Conservation (phyloP, 169 alveolate genomes). For the Miamiensis avidus region DNA sequence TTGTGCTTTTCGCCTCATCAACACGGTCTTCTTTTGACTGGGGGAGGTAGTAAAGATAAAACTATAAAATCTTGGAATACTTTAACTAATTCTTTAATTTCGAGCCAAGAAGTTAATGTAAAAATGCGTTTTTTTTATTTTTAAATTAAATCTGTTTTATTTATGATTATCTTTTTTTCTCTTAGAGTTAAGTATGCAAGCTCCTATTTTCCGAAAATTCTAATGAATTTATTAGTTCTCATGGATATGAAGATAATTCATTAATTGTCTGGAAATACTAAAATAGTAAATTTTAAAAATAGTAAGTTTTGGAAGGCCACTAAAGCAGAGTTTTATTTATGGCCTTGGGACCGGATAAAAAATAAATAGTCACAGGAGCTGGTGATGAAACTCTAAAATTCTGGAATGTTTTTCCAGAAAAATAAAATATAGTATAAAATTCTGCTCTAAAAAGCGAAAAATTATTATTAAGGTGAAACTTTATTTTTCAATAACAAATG, state of each 20-base stretch:
- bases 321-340: conserved; percentile 92
- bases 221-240: conserved; percentile 92
- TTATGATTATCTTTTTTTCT: too few species aligned
- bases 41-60: conserved; percentile 98
- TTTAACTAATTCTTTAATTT: conserved; percentile 71
- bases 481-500: too few species aligned
- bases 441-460: too few species aligned
- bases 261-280: conserved; percentile 93
- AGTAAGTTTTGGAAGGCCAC: conserved; percentile 88
- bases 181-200: conserved; percentile 91
- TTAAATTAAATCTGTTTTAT: too few species aligned
- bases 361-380: conserved; percentile 80
- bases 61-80: conserved; percentile 95
- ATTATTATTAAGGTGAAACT: too few species aligned
- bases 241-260: conserved; percentile 93
- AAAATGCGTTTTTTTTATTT: neutral
- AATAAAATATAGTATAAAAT: too few species aligned
- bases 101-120: conserved; percentile 79
- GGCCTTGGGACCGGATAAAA: conserved; percentile 82
- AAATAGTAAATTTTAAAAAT: conserved; percentile 89
- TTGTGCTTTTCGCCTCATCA: conserved; percentile 97
- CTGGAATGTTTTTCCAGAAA: conserved; percentile 73
- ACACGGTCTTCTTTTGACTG: conserved; percentile 92
- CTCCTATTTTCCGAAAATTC: conserved; percentile 90
- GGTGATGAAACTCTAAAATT: conserved; percentile 84